Percentiles rank a stretch among this genome's conserved stretches.
Evolutionary conservation across 2,329 filamentous ascomycete genomes (phyloP).

Genomic region (Phialemonium atrogriseum): DNA sequence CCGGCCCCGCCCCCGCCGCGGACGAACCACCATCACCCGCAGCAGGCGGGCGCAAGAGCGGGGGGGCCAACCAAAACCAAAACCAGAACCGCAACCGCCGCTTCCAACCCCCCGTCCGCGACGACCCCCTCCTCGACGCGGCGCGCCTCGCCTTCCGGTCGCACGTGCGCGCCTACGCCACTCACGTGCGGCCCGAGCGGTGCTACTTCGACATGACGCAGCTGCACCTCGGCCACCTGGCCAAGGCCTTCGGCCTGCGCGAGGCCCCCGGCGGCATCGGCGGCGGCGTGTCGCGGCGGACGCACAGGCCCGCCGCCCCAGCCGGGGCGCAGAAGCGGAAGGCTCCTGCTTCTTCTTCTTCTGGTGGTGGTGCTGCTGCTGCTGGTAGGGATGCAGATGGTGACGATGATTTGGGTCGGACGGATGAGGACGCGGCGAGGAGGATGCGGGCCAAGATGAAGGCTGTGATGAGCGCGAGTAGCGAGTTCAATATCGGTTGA

Average conservation of each 20-base stretch:
- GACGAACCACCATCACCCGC: background rate
- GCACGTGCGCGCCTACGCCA: constrained; percentile 90
- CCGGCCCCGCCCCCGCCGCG: constrained; percentile 4
- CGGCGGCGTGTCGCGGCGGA: constrained; percentile 40
- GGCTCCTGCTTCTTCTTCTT: too few relatives aligned
- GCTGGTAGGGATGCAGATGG: constrained; percentile 25
- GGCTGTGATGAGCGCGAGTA: constrained; percentile 2
- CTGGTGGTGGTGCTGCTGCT: too few relatives aligned
- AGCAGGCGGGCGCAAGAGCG: background rate
- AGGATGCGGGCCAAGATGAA: constrained; percentile 27
- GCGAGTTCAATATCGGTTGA: constrained; percentile 3
- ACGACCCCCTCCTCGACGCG: constrained; percentile 65
- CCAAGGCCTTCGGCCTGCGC: constrained; percentile 85
- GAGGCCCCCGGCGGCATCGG: constrained; percentile 83
- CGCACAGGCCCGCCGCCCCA: constrained; percentile 25
- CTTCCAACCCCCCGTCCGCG: constrained; percentile 20
- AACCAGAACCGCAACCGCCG: constrained; percentile 40
- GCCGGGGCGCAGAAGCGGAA: constrained; percentile 10
- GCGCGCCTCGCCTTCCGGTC: constrained; percentile 83
- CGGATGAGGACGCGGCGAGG: constrained; percentile 50
- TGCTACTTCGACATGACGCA: constrained; percentile 85
- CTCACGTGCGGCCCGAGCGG: constrained; percentile 79
- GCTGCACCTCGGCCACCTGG: constrained; percentile 84
- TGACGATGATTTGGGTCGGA: constrained; percentile 29
- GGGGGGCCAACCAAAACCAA: too few relatives aligned